Base-by-base conservation (phyloP, 2,329 filamentous ascomycete species). In the Stachybotrys elegans region DNA sequence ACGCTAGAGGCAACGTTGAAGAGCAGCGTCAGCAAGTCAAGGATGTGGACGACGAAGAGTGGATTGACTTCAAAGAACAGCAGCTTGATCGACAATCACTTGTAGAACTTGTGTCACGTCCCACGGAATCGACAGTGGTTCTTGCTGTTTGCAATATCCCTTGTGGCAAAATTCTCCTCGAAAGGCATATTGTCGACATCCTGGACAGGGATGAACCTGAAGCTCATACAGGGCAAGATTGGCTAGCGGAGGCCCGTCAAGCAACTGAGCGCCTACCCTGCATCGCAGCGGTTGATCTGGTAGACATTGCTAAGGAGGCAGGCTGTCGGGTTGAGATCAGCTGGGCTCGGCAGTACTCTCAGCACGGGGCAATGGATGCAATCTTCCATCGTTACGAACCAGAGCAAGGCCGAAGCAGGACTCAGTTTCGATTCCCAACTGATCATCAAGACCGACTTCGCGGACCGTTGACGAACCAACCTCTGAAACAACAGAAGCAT, bases 261-360 rank as follows among this genome's bases (percentile, higher is more conserved):
- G 31, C 16, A 3, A 42, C 43, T 8, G 4, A 47, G 16, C 11
- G 31, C 4, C 11, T 14, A 3, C 17, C 43, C 1, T 46, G 43
- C 1, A 40, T 50, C 1, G 47, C 50, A 6, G 38, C 49, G 0
- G 16, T 36, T 13, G 55, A 57, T 4, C 37, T 59, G 4, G 47
- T 43, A 0, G 40, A 51, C 21, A 32, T 61, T 4, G 51, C 51
- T n/a, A 27, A 61, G 43, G 50, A 52, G 19, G 53, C 62, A 19
- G 70, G 71, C 17, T 76, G 72, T 45, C 53, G 68, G 16, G 72
- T 74, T 22, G 67, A 74, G 22, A 54, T 61, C 1, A 60, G 63
- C 39, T 71, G 70, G 48, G 75, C 72, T 0, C 56, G 60, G 19
- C 68, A 68, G 20, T n/a, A 25, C n/a, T 42, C 43, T 5, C 54